Evolutionary conservation across 75 land plant species (phyloP), one percentile per base, ranked within the genome.

Genomic region (Pinus taeda): DNA sequence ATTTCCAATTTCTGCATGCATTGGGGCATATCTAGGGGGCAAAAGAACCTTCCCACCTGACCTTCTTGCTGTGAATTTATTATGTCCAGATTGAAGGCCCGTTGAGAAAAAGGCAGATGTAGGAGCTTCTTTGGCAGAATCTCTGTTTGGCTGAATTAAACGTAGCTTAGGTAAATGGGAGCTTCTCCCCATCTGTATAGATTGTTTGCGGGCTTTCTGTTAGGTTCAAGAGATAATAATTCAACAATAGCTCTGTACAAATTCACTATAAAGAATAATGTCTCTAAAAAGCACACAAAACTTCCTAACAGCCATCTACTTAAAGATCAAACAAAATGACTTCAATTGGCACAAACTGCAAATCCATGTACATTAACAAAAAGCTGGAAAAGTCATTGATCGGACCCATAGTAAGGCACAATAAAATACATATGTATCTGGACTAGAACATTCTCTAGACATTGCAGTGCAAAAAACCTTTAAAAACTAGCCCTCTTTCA

Each of bases 41-140:
- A 69, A 39, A 33, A 69, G 39, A 37, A n/a, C 71, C 71, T 69
- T 69, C 71, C 71, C 71, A 39, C n/a, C 22, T 6, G 42, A 39
- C 39, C 71, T 69, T 39, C 18, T 22, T 37, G 53, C 37, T 8
- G 49, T 18, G 39, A 18, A 20, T 15, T 69, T 69, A 42, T 69
- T 69, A 17, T 39, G 49, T 0, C 53, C 37, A 37, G 42, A 39
- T 20, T 8, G 22, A 39, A 45, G 39, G 53, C 60, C 17, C 60
- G 3, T 59, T 59, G 17, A 18, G 60, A 59, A 3, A 17, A 59
- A 15, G n/a, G 17, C n/a, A 59, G 17, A 20, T 3, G 60, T 59
- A 59, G 60, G 60, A 59, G 6, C 60, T 59, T 59, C n/a, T 18
- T 15, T 17, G 18, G 60, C 60, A 17, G 60, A 59, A 59, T 59